These are phyloP conservation scores for Trifolium pratense DNA, from an alignment of 306 rosid species.

Conservation along the genomic window DNA sequence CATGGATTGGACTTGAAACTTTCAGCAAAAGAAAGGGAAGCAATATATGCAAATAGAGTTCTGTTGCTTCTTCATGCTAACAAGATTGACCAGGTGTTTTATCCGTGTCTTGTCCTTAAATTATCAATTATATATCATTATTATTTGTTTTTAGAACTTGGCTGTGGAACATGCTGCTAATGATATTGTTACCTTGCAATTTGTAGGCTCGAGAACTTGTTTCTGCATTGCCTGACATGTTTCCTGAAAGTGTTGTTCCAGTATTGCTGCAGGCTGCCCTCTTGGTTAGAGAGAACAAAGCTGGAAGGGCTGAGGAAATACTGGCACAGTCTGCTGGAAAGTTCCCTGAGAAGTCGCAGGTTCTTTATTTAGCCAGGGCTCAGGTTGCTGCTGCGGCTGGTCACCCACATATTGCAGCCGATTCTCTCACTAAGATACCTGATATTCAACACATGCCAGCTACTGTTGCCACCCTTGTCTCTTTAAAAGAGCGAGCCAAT, in stretches of 20 bases:
- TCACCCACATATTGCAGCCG: slow-evolving; percentile 87
- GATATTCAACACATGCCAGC: slow-evolving; percentile 95
- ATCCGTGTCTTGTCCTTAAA: slow-evolving; percentile 21
- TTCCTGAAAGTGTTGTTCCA: slow-evolving; percentile 74
- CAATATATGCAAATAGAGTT: slow-evolving; percentile 80
- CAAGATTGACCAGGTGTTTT: slow-evolving; percentile 82
- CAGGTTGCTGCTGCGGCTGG: slow-evolving; percentile 96
- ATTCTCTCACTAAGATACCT: slow-evolving; percentile 76
- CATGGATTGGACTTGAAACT: slow-evolving; percentile 78
- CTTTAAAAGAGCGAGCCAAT: slow-evolving; percentile 87
- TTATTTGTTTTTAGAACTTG: slow-evolving; percentile 8
- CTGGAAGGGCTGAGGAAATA: slow-evolving; percentile 89
- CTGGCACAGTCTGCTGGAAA: slow-evolving; percentile 73
- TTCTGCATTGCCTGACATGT: slow-evolving; percentile 73
- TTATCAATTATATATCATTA: slow-evolving; percentile 15
- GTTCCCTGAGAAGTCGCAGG: slow-evolving; percentile 78
- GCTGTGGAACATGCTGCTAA: slow-evolving; percentile 35
- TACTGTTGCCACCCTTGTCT: slow-evolving; percentile 90
- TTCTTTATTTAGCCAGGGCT: slow-evolving; percentile 77
- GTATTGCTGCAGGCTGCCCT: slow-evolving; percentile 83
- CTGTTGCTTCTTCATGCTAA: slow-evolving; percentile 94
- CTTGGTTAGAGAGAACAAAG: slow-evolving; percentile 92
- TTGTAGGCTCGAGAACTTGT: slow-evolving; percentile 89
- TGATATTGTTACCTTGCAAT: slow-evolving; percentile 36
- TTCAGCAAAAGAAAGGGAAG: slow-evolving; percentile 69